Evolutionary conservation across 495 filamentous ascomycete species (phyloP).

Genomic region (Aspergillus nidulans): DNA sequence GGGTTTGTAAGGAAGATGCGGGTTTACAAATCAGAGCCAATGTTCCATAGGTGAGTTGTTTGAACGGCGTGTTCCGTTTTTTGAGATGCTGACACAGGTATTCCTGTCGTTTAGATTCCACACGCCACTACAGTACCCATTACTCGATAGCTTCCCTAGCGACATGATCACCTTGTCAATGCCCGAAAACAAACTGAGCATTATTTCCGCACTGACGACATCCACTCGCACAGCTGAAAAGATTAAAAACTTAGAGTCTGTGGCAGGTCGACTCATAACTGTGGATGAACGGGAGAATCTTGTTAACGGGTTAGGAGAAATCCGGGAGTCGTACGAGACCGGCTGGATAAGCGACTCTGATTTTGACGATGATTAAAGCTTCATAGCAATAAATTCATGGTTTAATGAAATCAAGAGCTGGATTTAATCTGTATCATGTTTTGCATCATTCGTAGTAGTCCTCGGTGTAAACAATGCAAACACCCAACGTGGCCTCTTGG

Average conservation of each 20-base stretch:
- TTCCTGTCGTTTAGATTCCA: constrained; percentile 42
- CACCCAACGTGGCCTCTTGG: constrained; percentile 24
- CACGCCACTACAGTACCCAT: constrained; percentile 62
- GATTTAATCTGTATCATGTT: no score
- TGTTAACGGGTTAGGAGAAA: constrained; percentile 75
- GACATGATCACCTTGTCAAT: constrained; percentile 52
- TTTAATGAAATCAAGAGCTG: no score
- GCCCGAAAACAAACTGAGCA: constrained; percentile 41
- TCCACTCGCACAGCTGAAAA: constrained; percentile 64
- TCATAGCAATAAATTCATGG: background rate
- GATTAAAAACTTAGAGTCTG: constrained; percentile 60
- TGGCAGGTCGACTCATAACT: constrained; percentile 53
- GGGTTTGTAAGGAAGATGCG: constrained; percentile 32
- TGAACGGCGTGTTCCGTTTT: background rate
- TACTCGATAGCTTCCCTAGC: constrained; percentile 75
- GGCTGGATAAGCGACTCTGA: constrained; percentile 87
- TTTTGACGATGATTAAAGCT: constrained; percentile 63
- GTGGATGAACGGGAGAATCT: constrained; percentile 80
- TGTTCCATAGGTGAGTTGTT: constrained; percentile 56
- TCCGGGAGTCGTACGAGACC: constrained; percentile 83
- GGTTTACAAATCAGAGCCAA: constrained; percentile 39
- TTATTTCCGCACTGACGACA: constrained; percentile 66
- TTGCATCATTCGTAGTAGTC: no score
- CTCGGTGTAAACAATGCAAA: constrained; percentile 16
- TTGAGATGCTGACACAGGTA: constrained; percentile 1